phyloP scores from a whole-genome alignment of 305 asterid genomes.

The Fraxinus baroniana region DNA sequence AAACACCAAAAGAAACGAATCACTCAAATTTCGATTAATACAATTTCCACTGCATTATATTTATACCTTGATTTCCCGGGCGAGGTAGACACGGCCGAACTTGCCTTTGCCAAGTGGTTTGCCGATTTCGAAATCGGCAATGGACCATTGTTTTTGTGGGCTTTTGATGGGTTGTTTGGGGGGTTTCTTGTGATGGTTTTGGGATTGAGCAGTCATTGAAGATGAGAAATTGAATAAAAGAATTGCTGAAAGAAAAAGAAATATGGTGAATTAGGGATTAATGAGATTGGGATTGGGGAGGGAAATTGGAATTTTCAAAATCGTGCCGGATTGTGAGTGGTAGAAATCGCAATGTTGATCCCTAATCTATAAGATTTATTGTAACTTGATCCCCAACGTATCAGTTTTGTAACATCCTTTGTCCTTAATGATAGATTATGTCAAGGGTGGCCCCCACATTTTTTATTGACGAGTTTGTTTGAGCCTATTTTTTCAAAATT shows the following conservation, averaged over 20 bases:
- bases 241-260: background rate
- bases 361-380: background rate
- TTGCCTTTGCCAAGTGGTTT: conserved; percentile 83
- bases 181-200: conserved; percentile 20
- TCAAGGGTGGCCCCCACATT: background rate
- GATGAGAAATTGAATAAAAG: background rate
- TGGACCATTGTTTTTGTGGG: conserved; percentile 48
- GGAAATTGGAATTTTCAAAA: background rate
- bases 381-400: background rate
- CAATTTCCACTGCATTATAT: background rate
- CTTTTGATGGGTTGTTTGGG: conserved; percentile 30
- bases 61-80: conserved; percentile 59
- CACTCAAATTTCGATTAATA: background rate
- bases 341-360: background rate
- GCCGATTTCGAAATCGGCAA: conserved; percentile 83
- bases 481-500: no score
- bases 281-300: background rate
- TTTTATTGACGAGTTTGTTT: no score
- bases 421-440: background rate
- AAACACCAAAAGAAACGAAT: background rate
- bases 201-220: background rate
- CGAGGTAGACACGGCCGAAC: conserved; percentile 88
- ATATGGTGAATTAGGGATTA: background rate
- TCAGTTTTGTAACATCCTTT: background rate
- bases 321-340: background rate